Evolutionary conservation across 805 yeast species (phyloP), one percentile per base, ranked within the genome.

Genomic region (Starmerella ratchasimensis): DNA sequence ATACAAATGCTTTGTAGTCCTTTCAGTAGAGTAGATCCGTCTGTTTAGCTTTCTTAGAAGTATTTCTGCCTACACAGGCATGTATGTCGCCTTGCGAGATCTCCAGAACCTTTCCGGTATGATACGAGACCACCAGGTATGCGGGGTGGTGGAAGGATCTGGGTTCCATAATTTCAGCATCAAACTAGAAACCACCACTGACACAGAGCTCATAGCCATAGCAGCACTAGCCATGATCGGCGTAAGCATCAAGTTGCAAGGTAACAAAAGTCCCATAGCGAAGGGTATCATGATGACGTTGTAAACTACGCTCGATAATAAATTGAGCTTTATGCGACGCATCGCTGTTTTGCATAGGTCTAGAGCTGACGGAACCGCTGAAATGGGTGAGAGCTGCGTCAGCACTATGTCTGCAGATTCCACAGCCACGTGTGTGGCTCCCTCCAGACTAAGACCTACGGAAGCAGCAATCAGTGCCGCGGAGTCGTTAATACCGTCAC

Each of bases 401-500:
- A 90, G 62, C 15, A 90, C 94, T 27, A 90, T 71, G 57, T 84
- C 94, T 0, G 98, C 95, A n/a, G 94, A 81, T 48, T 86, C 95
- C 48, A 90, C 79, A 1, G 98, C 97, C 48, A 90, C 81, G 52
- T 90, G 97, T 0, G 97, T 81, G 4, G 97, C 95, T 0, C 93
- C 72, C 8, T 93, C 77, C 41, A 93, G 73, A 9, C 97, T 90
- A 50, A 93, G 74, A 18, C 98, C 98, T 15, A 90, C 60, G 47
- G 84, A 82, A 1, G 95, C 80, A 39, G 78, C 69, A 1, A 82
- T 93, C 38, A 90, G 67, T 0, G 97, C 97, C 0, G 98, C 96
- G 0, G 97, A 93, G 56, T 90, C 99, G 57, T 90, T 90, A 47
- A 90, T 81, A 42, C 99, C 99, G 60, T 90, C 99, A 27, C 99